Conservation (phyloP, 2,329 filamentous ascomycete genomes). For the Chaetomium sp. region DNA sequence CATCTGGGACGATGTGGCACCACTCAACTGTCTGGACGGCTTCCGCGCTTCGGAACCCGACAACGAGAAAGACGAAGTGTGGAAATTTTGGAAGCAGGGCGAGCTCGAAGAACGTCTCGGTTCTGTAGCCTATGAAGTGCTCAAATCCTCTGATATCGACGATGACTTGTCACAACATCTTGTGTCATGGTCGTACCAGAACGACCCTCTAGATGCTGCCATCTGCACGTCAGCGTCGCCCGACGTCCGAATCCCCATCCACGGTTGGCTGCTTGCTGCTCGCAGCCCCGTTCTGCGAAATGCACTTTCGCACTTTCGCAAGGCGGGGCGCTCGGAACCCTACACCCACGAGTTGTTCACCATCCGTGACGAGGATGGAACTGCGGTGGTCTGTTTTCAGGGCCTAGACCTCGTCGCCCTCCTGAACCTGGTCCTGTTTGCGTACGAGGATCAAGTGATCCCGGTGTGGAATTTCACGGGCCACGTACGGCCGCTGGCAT, state of each 20-base stretch:
- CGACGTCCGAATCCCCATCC: constrained; percentile 67
- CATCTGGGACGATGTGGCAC: constrained; percentile 67
- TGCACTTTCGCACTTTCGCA: constrained; percentile 52
- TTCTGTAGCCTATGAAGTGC: constrained; percentile 43
- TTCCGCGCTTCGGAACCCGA: constrained; percentile 43
- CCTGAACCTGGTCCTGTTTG: constrained; percentile 70
- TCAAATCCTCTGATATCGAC: constrained; percentile 61
- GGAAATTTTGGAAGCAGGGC: constrained; percentile 36
- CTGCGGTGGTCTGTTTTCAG: constrained; percentile 56
- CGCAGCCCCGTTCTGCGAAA: constrained; percentile 64
- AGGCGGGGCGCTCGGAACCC: constrained; percentile 35
- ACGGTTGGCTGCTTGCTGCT: constrained; percentile 72
- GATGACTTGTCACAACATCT: constrained; percentile 51
- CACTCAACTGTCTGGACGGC: constrained; percentile 60
- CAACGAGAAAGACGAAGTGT: constrained; percentile 33
- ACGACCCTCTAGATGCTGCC: constrained; percentile 38
- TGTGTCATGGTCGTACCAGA: constrained; percentile 31
- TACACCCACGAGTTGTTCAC: constrained; percentile 54
- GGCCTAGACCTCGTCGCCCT: constrained; percentile 70
- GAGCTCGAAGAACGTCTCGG: constrained; percentile 48
- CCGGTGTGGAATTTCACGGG: constrained; percentile 81
- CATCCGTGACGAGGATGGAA: constrained; percentile 47
- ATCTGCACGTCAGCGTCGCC: constrained; percentile 56
- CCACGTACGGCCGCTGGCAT: constrained; percentile 57
- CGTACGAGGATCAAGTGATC: constrained; percentile 73